Percentiles rank a stretch among this genome's conserved stretches.
Evolutionary conservation across 345 rosid genomes (phyloP).

Genomic region (Litchi chinensis): DNA sequence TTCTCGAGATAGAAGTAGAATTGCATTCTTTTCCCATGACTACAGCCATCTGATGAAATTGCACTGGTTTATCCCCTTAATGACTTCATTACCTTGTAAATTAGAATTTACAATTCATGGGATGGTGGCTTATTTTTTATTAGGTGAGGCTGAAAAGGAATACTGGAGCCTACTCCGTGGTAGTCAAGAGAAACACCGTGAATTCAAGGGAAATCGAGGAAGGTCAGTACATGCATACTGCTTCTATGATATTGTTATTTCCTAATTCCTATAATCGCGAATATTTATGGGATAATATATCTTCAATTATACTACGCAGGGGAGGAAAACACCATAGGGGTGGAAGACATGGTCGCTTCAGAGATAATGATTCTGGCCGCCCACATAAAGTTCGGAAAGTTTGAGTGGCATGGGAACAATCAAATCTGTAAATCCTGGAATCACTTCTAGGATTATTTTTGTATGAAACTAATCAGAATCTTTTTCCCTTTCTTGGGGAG

Average conservation of each 20-base stretch:
- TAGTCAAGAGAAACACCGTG: slow-evolving; percentile 54
- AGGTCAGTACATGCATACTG: slow-evolving; percentile 50
- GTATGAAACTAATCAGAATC: not conserved
- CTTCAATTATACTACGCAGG: slow-evolving; percentile 38
- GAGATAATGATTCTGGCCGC: slow-evolving; percentile 62
- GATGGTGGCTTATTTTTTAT: not conserved
- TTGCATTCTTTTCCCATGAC: not conserved
- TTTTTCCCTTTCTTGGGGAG: not conserved
- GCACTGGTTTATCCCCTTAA: not conserved
- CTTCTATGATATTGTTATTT: not conserved
- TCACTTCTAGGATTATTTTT: slow-evolving; percentile 11
- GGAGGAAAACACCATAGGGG: slow-evolving; percentile 73
- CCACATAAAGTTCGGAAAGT: slow-evolving; percentile 67
- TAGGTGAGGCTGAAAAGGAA: slow-evolving; percentile 87
- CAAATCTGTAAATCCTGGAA: not conserved
- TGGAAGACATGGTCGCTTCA: slow-evolving; percentile 60
- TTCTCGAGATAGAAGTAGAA: not conserved
- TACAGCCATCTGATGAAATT: not conserved
- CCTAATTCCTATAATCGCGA: not conserved
- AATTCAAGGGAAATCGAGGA: slow-evolving; percentile 57
- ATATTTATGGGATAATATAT: too few species aligned
- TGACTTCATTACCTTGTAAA: not conserved
- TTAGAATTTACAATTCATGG: not conserved
- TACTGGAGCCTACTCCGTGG: slow-evolving; percentile 74
- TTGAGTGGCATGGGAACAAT: slow-evolving; percentile 19